Percentiles rank a stretch among this genome's conserved stretches.
Conservation (phyloP, 1,284 basidiomycete genomes). For the Papiliotrema terrestris region DNA sequence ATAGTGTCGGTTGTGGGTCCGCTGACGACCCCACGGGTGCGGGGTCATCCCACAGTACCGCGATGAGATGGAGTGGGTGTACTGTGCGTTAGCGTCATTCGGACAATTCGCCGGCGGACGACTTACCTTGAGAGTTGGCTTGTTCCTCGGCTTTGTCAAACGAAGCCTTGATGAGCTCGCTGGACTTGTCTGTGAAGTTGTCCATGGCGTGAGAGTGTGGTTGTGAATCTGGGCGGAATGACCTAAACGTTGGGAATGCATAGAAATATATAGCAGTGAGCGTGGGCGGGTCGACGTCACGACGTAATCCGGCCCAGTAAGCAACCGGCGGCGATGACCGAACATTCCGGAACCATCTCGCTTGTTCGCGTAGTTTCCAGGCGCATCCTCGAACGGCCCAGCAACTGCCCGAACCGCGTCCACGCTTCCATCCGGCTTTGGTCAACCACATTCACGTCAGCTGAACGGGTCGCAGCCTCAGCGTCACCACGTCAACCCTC, state of each 20-base stretch:
- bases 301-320: not conserved
- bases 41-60: conserved; percentile 45
- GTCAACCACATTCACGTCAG: not conserved
- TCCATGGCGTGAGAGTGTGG: conserved; percentile 28
- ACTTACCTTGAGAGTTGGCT: conserved; percentile 43
- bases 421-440: not conserved
- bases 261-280: too few relatives aligned
- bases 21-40: conserved; percentile 9
- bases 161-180: conserved; percentile 54
- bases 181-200: conserved; percentile 51
- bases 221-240: too few relatives aligned
- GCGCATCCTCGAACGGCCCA: not conserved
- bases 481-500: not conserved
- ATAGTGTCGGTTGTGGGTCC: conserved; percentile 38
- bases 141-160: conserved; percentile 50
- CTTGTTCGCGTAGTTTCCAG: not conserved
- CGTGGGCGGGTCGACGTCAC: too few relatives aligned
- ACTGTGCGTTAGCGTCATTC: conserved; percentile 30
- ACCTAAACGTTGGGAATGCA: too few relatives aligned
- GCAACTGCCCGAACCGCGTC: not conserved
- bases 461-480: not conserved
- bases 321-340: not conserved
- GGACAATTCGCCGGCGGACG: not conserved
- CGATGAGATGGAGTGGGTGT: conserved; percentile 47
- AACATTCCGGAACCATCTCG: not conserved